Evolutionary conservation across 495 filamentous ascomycete species (phyloP).

Genomic region (Tuber calosporum): DNA sequence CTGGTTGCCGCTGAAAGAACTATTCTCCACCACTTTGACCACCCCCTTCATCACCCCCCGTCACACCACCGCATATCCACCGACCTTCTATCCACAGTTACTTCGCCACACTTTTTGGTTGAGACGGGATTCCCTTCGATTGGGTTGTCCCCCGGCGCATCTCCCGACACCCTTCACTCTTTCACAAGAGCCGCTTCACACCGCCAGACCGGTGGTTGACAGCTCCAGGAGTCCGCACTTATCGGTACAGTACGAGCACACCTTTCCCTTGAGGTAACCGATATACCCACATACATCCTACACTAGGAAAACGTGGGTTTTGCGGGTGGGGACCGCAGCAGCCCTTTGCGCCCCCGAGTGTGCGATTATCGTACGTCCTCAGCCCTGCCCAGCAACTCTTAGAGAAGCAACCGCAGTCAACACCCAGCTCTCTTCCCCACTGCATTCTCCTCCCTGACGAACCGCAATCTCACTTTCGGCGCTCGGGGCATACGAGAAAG

Average conservation of each 20-base stretch:
- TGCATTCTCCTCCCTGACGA: neutral
- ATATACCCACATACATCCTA: neutral
- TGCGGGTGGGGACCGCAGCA: neutral
- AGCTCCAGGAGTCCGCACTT: neutral
- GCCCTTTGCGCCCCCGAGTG: neutral
- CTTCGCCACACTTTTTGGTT: neutral
- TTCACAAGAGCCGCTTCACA: neutral
- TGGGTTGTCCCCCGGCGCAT: neutral
- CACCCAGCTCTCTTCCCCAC: neutral
- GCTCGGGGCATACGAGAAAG: neutral
- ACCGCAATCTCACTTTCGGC: neutral
- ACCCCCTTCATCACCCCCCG: neutral
- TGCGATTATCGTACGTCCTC: neutral
- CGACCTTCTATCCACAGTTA: neutral
- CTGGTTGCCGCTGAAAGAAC: neutral
- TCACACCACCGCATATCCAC: neutral
- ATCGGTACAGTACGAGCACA: neutral
- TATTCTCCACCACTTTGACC: neutral
- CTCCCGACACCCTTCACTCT: neutral
- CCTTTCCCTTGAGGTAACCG: neutral
- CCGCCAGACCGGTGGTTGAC: neutral
- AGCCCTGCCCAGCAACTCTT: neutral
- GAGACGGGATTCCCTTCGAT: neutral
- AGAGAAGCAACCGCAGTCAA: neutral
- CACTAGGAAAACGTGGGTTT: neutral